These are phyloP conservation scores for Licmophora abbreviata DNA, from an alignment of 108 stramenopile species.

Conservation along the genomic window DNA sequence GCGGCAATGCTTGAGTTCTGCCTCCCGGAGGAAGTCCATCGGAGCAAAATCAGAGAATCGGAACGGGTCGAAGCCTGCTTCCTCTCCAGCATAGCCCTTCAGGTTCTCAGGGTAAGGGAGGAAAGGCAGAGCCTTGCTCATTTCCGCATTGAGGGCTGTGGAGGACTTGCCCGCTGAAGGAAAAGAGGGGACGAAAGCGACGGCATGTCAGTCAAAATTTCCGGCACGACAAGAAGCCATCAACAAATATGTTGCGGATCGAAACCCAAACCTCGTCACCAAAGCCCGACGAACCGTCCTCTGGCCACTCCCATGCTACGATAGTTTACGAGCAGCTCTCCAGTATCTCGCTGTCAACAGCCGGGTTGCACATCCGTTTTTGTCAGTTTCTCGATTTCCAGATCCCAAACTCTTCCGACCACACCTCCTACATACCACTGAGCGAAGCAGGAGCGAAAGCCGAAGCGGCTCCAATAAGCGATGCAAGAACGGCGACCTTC, in stretches of 20 bases:
- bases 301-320: no score
- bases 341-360: no score
- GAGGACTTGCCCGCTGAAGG: neutral
- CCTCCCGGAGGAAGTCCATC: conserved; percentile 88
- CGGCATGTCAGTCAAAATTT: no score
- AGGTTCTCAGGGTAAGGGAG: conserved; percentile 86
- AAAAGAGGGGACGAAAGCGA: neutral
- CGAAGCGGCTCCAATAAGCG: conserved; percentile 41
- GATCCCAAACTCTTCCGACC: neutral
- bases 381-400: neutral
- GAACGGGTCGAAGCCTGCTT: conserved; percentile 91
- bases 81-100: conserved; percentile 82
- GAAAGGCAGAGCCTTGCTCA: conserved; percentile 85
- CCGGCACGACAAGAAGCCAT: neutral
- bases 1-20: conserved; percentile 95
- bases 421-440: neutral
- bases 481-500: conserved; percentile 54
- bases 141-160: conserved; percentile 9
- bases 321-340: no score
- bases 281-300: no score
- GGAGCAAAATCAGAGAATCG: conserved; percentile 84
- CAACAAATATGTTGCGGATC: neutral
- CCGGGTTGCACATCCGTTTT: neutral
- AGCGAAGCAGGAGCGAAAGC: conserved; percentile 59
- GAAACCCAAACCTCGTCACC: no score